phyloP scores from a whole-genome alignment of 2,329 filamentous ascomycete species.

The Tolypocladium endophyticum region DNA sequence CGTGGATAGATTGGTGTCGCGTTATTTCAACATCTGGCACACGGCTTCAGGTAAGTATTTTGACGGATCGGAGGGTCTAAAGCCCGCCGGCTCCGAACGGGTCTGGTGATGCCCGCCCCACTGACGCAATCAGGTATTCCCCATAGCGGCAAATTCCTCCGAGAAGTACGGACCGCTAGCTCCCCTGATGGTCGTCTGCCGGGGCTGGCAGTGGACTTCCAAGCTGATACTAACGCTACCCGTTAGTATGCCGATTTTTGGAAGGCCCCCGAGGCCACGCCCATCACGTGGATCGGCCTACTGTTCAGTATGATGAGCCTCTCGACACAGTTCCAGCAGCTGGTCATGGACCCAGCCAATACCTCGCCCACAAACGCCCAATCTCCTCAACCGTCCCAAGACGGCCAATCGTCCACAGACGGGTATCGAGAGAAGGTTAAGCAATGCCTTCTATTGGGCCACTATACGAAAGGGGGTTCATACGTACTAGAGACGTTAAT shows the following conservation, averaged over 20 bases:
- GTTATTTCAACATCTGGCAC: not conserved
- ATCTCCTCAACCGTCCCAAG: not conserved
- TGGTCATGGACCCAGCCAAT: not conserved
- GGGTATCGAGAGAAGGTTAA: not conserved
- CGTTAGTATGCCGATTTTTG: not conserved
- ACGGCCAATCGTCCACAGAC: not conserved
- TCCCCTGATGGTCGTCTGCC: not conserved
- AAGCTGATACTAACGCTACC: not conserved
- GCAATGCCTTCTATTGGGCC: not conserved
- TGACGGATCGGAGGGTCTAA: not conserved
- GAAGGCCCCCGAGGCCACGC: not conserved
- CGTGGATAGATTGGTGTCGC: not conserved
- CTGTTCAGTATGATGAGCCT: not conserved
- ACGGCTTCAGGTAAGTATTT: not conserved
- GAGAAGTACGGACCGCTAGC: not conserved
- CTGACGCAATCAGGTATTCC: not conserved
- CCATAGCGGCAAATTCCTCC: not conserved
- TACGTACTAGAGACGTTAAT: not conserved
- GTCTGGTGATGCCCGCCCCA: not conserved
- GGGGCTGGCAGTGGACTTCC: not conserved
- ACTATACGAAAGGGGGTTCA: not conserved
- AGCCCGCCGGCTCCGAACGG: not conserved
- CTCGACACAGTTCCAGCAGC: not conserved
- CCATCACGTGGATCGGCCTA: not conserved
- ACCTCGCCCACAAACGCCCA: not conserved